These are phyloP conservation scores for Aspergillus fischeri DNA, from an alignment of 2,329 filamentous ascomycete species.

Conservation along the genomic window DNA sequence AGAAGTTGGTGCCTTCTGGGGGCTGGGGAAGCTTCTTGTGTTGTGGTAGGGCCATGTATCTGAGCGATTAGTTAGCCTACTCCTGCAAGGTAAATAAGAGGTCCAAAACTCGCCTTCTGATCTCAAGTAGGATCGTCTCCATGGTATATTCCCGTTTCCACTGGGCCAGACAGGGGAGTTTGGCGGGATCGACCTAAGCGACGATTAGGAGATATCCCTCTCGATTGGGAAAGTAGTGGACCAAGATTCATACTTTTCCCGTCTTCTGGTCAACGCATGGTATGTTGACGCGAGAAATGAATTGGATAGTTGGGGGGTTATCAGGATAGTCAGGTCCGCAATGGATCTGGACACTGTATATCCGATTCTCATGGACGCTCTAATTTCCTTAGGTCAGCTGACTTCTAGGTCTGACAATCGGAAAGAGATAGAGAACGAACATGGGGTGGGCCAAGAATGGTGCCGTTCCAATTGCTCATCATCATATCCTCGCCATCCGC, in stretches of 20 bases:
- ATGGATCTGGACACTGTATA: slow-evolving; percentile 97
- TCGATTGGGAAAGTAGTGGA: not conserved
- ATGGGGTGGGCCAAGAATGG: slow-evolving; percentile 92
- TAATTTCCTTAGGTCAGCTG: slow-evolving; percentile 33
- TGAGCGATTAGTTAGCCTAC: slow-evolving; percentile 40
- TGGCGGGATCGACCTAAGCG: slow-evolving; percentile 69
- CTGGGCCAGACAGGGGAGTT: slow-evolving; percentile 77
- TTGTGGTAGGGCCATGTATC: slow-evolving; percentile 85
- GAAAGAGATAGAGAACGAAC: slow-evolving; percentile 51
- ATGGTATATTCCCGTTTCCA: slow-evolving; percentile 95
- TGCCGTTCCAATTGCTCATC: slow-evolving; percentile 99
- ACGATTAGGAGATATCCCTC: slow-evolving; percentile 2
- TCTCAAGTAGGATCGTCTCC: slow-evolving; percentile 86
- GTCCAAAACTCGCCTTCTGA: slow-evolving; percentile 60
- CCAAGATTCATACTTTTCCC: slow-evolving; percentile 57
- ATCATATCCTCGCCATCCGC: slow-evolving; percentile 90
- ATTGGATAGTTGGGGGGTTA: slow-evolving; percentile 81
- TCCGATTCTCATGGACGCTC: slow-evolving; percentile 97
- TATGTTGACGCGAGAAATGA: slow-evolving; percentile 93
- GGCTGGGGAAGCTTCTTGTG: slow-evolving; percentile 97
- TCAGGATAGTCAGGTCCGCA: slow-evolving; percentile 89
- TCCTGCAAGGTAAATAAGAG: slow-evolving; percentile 17
- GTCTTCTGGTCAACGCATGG: slow-evolving; percentile 81
- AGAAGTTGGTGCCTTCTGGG: slow-evolving; percentile 71
- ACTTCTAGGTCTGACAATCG: not conserved